Evolutionary conservation across 495 filamentous ascomycete species (phyloP).

Genomic region (Hypomontagnella monticulosa): DNA sequence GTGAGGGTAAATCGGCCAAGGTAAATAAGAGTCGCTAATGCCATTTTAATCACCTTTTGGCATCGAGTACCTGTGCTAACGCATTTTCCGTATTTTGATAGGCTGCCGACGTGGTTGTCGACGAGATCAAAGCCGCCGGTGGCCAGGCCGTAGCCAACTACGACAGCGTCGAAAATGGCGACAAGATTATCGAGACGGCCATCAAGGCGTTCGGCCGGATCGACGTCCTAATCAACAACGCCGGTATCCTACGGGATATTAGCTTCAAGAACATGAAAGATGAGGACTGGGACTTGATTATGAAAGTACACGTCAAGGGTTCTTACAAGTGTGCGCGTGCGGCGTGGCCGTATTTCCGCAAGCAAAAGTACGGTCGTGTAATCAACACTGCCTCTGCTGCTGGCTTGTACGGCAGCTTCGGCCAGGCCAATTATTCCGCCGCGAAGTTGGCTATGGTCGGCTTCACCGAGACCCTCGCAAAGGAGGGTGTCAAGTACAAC

Average conservation of each 20-base stretch:
- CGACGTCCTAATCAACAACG: slow-evolving; percentile 97
- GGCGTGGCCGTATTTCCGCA: slow-evolving; percentile 97
- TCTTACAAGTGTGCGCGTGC: slow-evolving; percentile 97
- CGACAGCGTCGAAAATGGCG: slow-evolving; percentile 94
- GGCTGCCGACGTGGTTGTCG: slow-evolving; percentile 95
- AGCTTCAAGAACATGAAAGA: slow-evolving; percentile 99
- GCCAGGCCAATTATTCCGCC: slow-evolving; percentile 96
- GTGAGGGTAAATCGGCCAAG: slow-evolving; percentile 89
- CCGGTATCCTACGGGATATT: slow-evolving; percentile 94
- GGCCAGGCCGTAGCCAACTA: slow-evolving; percentile 99
- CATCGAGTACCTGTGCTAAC: slow-evolving; percentile 28
- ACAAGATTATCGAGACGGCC: slow-evolving; percentile 95
- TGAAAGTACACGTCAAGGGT: slow-evolving; percentile 92
- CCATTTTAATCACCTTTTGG: background rate
- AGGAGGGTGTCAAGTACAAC: slow-evolving; percentile 98
- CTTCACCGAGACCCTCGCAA: slow-evolving; percentile 97
- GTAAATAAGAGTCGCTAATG: slow-evolving; percentile 56
- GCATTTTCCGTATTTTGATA: slow-evolving; percentile 44
- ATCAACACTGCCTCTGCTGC: slow-evolving; percentile 97
- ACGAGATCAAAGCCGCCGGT: slow-evolving; percentile 90
- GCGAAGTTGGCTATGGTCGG: slow-evolving; percentile 96
- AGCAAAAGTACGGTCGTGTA: slow-evolving; percentile 96
- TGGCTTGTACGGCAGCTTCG: slow-evolving; percentile 94
- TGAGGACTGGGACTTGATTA: slow-evolving; percentile 93
- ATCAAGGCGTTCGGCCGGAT: slow-evolving; percentile 91